A percentile compares a stretch with the other conserved stretches of the same genome.
These are phyloP conservation scores for Nemania bipapillata DNA, from an alignment of 2,329 filamentous ascomycete genomes.

Conservation along the genomic window DNA sequence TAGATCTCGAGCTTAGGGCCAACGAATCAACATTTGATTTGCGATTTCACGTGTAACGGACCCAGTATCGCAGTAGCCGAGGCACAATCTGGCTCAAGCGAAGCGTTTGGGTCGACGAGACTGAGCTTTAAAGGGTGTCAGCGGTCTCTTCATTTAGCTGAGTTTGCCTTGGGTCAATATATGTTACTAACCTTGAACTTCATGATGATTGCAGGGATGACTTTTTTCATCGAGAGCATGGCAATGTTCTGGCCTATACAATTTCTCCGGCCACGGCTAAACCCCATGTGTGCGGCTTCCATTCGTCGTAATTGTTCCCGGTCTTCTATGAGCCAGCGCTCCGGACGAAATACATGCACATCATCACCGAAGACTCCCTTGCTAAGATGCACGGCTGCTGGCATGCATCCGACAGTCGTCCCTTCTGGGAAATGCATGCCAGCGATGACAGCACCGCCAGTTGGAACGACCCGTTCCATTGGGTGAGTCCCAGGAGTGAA, in stretches of 20 bases:
- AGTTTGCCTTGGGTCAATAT: not conserved
- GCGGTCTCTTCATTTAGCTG: not conserved
- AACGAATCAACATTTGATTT: slow-evolving; percentile 22
- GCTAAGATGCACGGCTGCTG: slow-evolving; percentile 39
- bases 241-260: slow-evolving; percentile 46
- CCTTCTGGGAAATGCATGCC: slow-evolving; percentile 44
- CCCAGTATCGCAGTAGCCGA: slow-evolving; percentile 33
- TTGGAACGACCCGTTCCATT: slow-evolving; percentile 42
- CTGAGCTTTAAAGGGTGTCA: slow-evolving; percentile 35
- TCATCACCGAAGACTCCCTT: slow-evolving; percentile 40
- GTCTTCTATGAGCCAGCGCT: slow-evolving; percentile 44
- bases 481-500: slow-evolving; percentile 35
- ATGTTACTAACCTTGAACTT: slow-evolving; percentile 41
- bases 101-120: slow-evolving; percentile 36
- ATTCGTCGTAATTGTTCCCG: slow-evolving; percentile 42
- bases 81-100: slow-evolving; percentile 37
- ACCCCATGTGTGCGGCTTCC: slow-evolving; percentile 46
- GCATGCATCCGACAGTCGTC: slow-evolving; percentile 43
- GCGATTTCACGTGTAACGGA: slow-evolving; percentile 35
- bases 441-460: slow-evolving; percentile 42
- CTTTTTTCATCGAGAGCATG: slow-evolving; percentile 45
- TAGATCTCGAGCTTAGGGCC: not conserved
- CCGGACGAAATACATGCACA: slow-evolving; percentile 39
- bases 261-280: slow-evolving; percentile 43
- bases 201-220: slow-evolving; percentile 43